These are phyloP conservation scores for Malassezia japonica DNA, from an alignment of 1,284 basidiomycete genomes.

Conservation along the genomic window DNA sequence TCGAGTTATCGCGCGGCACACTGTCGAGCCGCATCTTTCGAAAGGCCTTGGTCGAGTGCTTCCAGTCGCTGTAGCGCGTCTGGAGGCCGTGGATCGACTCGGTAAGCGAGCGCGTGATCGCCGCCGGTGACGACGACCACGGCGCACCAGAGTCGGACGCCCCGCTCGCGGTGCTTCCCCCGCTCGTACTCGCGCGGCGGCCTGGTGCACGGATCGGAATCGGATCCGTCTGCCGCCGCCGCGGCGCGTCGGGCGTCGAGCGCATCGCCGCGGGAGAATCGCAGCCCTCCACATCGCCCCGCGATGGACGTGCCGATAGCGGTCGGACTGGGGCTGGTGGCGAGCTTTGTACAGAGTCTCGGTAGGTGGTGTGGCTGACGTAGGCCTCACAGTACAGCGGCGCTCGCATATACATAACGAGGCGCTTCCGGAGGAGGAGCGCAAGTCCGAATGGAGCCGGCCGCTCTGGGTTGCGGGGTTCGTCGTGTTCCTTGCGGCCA, in stretches of 20 bases:
- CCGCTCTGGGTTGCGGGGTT: slow-evolving; percentile 57
- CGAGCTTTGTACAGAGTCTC: slow-evolving; percentile 79
- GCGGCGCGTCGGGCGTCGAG: not conserved
- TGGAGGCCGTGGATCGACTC: not conserved
- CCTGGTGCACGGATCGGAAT: not conserved
- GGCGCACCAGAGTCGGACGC: not conserved
- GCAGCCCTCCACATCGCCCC: slow-evolving; percentile 1
- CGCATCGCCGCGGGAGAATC: not conserved
- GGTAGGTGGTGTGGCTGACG: not conserved
- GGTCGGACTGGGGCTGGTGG: slow-evolving; percentile 62
- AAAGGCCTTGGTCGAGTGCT: slow-evolving; percentile 4
- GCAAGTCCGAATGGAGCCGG: slow-evolving; percentile 33
- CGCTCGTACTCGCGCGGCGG: not conserved
- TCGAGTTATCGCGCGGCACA: not conserved
- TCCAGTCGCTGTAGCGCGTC: slow-evolving; percentile 9
- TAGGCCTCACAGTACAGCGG: slow-evolving; percentile 77
- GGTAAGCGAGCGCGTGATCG: not conserved
- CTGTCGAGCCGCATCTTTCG: slow-evolving; percentile 1
- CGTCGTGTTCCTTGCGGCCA: slow-evolving; percentile 59
- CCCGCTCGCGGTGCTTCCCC: not conserved
- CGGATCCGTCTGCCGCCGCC: not conserved
- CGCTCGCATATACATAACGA: slow-evolving; percentile 87
- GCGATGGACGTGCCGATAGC: slow-evolving; percentile 15
- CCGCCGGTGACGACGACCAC: slow-evolving; percentile 1
- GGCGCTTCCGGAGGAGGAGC: slow-evolving; percentile 55